A percentile compares a stretch with the other conserved stretches of the same genome.
These are phyloP conservation scores for Heritiera fomes DNA, from an alignment of 345 rosid species.

Conservation along the genomic window DNA sequence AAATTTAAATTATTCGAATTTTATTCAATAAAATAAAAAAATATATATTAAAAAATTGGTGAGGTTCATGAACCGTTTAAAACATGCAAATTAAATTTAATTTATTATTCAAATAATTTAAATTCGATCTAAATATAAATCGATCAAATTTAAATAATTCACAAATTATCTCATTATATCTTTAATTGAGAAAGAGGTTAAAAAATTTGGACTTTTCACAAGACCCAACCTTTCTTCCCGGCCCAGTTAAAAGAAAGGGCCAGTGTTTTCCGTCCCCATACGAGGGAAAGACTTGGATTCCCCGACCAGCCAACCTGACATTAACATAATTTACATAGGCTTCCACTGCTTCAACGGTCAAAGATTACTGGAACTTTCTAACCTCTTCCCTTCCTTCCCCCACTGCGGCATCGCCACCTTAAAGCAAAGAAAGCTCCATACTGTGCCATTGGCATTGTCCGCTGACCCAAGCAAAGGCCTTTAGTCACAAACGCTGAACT, in stretches of 20 bases:
- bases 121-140: too few species aligned
- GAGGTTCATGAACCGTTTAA: too few species aligned
- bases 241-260: not conserved
- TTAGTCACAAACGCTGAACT: not conserved
- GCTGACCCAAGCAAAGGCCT: not conserved
- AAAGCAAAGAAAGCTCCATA: not conserved
- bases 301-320: not conserved
- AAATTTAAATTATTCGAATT: too few species aligned
- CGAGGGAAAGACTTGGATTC: not conserved
- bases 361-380: conserved; percentile 29
- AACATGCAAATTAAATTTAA: too few species aligned
- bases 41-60: too few species aligned
- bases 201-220: too few species aligned
- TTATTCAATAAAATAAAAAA: too few species aligned
- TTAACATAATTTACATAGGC: not conserved
- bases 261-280: not conserved
- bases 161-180: too few species aligned
- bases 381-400: not conserved
- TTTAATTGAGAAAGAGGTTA: too few species aligned
- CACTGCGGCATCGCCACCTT: not conserved
- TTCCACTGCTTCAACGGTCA: not conserved
- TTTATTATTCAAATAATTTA: too few species aligned
- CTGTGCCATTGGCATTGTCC: not conserved
- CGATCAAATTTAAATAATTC: too few species aligned
- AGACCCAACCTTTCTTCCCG: too few species aligned